These are phyloP conservation scores for Tuber indicum DNA, from an alignment of 495 filamentous ascomycete genomes.

Conservation along the genomic window DNA sequence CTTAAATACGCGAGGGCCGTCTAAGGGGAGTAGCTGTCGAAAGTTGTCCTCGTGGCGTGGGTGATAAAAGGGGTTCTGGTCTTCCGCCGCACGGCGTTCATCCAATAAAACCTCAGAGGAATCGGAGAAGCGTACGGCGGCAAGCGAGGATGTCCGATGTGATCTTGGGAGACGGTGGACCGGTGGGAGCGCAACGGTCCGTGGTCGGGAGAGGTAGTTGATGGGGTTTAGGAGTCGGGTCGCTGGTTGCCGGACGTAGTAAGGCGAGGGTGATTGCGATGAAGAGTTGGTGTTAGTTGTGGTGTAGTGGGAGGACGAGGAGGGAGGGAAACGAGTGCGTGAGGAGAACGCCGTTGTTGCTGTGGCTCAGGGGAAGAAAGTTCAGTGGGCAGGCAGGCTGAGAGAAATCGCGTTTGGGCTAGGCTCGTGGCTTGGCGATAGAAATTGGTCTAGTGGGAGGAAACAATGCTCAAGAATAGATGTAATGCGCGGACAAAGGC, in stretches of 20 bases:
- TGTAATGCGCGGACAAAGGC: not conserved
- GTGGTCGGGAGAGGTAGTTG: constrained; percentile 18
- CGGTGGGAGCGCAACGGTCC: not conserved
- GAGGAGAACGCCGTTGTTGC: constrained; percentile 1
- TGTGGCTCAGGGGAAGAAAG: not conserved
- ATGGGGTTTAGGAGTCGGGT: constrained; percentile 24
- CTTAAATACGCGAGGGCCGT: constrained; percentile 21
- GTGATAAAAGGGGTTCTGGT: not conserved
- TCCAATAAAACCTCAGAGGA: constrained; percentile 33
- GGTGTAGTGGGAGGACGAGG: not conserved
- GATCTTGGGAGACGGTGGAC: not conserved
- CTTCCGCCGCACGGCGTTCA: constrained; percentile 3
- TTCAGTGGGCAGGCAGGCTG: not conserved
- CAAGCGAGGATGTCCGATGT: constrained; percentile 11
- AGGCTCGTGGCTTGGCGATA: not conserved
- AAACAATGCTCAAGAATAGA: not conserved
- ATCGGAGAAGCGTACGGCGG: constrained; percentile 25
- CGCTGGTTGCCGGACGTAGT: constrained; percentile 16
- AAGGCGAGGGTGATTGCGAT: constrained; percentile 11
- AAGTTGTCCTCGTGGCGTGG: not conserved
- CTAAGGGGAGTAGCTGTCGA: constrained; percentile 11
- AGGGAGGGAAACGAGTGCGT: not conserved
- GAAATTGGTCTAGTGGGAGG: not conserved
- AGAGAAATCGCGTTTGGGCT: not conserved
- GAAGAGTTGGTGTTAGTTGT: not conserved